Percentiles rank a stretch among this genome's conserved stretches.
phyloP scores from a whole-genome alignment of 805 yeast genomes.

The Grigorovia transvaalensis region DNA sequence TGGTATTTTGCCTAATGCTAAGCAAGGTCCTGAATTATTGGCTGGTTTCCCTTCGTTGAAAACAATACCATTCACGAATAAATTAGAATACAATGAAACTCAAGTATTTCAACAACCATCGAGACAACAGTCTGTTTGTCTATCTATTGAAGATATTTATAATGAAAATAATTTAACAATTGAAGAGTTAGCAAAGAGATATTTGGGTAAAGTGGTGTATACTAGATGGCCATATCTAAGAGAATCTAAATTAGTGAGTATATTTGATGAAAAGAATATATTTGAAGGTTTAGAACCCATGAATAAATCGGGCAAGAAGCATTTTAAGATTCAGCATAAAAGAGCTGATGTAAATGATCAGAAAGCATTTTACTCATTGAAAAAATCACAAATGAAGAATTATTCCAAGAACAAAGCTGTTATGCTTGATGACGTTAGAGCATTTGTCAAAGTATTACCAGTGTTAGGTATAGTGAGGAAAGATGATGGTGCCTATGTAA shows the following conservation, averaged over 20 bases:
- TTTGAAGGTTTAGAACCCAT: constrained; percentile 26
- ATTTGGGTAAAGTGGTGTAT: constrained; percentile 53
- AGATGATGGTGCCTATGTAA: constrained; percentile 62
- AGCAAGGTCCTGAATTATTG: constrained; percentile 54
- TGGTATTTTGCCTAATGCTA: constrained; percentile 59
- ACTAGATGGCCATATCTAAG: constrained; percentile 85
- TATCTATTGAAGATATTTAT: constrained; percentile 48
- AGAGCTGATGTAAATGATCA: constrained; percentile 39
- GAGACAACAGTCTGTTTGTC: constrained; percentile 67
- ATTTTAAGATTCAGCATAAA: constrained; percentile 22
- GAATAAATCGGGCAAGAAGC: constrained; percentile 12
- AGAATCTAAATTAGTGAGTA: constrained; percentile 61
- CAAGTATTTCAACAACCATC: constrained; percentile 79
- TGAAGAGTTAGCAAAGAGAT: constrained; percentile 56
- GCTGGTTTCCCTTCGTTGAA: constrained; percentile 88
- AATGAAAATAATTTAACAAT: constrained; percentile 39
- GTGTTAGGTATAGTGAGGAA: constrained; percentile 71
- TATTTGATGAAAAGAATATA: constrained; percentile 43
- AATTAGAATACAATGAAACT: constrained; percentile 52
- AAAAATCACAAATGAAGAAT: constrained; percentile 30
- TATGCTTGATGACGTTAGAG: constrained; percentile 40
- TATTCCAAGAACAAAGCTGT: constrained; percentile 55
- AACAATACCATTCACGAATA: constrained; percentile 50
- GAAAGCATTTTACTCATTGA: constrained; percentile 36
- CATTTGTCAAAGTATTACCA: constrained; percentile 58